Evolutionary conservation across 176 grass and related monocot species (phyloP), one percentile per base, ranked within the genome.

Genomic region (Bromus sterilis): DNA sequence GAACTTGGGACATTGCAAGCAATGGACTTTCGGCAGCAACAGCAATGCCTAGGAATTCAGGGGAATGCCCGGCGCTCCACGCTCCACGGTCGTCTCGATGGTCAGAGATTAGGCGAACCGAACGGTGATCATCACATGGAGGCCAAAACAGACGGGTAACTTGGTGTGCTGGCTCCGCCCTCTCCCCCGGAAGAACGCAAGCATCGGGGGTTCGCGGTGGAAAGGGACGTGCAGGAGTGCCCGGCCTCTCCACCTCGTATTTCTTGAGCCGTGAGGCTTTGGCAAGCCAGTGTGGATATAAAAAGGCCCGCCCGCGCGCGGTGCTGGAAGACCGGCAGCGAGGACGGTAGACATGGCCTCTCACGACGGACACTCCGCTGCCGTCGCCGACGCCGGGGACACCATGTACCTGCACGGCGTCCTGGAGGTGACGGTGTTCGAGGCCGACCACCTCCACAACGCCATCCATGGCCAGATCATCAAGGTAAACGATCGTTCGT

Each of bases 331-430:
- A 71, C 57, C 56, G 39, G 74, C 9, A 74, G 28, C 46, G 70
- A 84, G 39, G 71, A 41, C 46, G 62, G 33, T 65, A 67, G 71
- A 28, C 61, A 89, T 78, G 84, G 24, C 26, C 35, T 89, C 76
- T 39, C 15, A 55, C 56, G 71, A 40, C 24, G 72, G 16, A 33
- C 62, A 23, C 20, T 6, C 48, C 48, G 74, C 11, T 23, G 26
- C 44, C 59, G 9, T 9, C 49, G 57, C 28, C 35, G 77, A 9
- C 32, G 25, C 25, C n/a, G 71, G 18, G 14, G 77, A 49, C 48
- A 79, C 83, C 42, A n/a, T 55, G n/a, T 80, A 91, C 71, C 88
- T 97, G 29, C 94, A 97, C 75, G 94, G 94, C 71, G 56, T 93
- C 53, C 84, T 97, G 20, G 91, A 93, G 72, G 74, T 53, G n/a